Base-by-base conservation (phyloP, 345 rosid genomes). In the Euphorbia peplus region DNA sequence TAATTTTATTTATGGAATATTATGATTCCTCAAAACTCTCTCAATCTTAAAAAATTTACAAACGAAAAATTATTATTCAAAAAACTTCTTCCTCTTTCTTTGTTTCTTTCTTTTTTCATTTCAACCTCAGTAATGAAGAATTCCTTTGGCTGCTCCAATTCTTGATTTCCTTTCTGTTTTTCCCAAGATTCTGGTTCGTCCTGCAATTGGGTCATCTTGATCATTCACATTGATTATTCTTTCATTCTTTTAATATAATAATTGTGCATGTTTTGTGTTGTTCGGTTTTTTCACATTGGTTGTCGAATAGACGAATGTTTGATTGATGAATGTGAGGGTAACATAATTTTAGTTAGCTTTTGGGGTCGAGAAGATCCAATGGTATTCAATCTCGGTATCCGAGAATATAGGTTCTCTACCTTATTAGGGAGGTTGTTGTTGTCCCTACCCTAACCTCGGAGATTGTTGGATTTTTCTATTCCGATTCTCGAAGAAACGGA, bases 21-120 rank as follows among this genome's bases (percentile, higher is more conserved):
- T 46, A 56, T 47, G 26, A 32, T 52, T 60, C 76, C 71, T 39
- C 67, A 52, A 67, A 67, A 48, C 28, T 52, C 76, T 73, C 67
- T 16, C 62, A 5, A 66, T 73, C 67, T 50, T 66, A 9, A 50
- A 64, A 65, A 4, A 24, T 19, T 52, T 52, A 5, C 26, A 41
- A 64, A 11, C 41, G 18, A 64, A 37, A 72, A 54, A 1, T 18
- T 41, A 39, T 30, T 16, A 26, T 14, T 42, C 60, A 62, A 63
- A 55, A 48, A 39, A 51, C 51, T 50, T 25, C 28, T 57, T 32
- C 13, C 29, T 26, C 37, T 61, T 51, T 60, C 18, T 50, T 44
- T 48, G 9, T 56, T 22, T 53, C 28, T 41, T 16, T 59, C 3
- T 32, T 30, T 46, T 18, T 63, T 54, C 54, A 4, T 19, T 54